phyloP scores from a whole-genome alignment of 2,329 filamentous ascomycete species.

The Aspergillus sp. region DNA sequence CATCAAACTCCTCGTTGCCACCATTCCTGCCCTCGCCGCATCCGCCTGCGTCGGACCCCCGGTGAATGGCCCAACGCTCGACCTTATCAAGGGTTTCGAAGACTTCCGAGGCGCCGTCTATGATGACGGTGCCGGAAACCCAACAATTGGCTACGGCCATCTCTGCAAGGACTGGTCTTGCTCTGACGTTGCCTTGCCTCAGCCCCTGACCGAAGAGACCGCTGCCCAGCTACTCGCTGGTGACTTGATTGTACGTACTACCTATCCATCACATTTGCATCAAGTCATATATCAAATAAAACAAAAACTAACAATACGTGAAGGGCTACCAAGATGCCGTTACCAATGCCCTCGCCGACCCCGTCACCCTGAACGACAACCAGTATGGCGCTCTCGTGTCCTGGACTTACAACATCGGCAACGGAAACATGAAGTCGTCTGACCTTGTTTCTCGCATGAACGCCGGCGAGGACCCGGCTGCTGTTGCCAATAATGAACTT shows the following conservation, averaged over 20 bases:
- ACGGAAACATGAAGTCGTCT: slow-evolving; percentile 42
- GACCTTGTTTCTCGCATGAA: slow-evolving; percentile 47
- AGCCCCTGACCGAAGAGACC: slow-evolving; percentile 46
- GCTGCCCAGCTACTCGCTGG: slow-evolving; percentile 43
- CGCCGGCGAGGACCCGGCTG: slow-evolving; percentile 42
- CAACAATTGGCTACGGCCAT: slow-evolving; percentile 55
- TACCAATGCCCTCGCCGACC: slow-evolving; percentile 33
- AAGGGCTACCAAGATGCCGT: slow-evolving; percentile 42
- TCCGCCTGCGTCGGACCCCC: slow-evolving; percentile 19
- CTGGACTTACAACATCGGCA: slow-evolving; percentile 55
- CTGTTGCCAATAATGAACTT: slow-evolving; percentile 37
- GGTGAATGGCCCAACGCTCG: slow-evolving; percentile 36
- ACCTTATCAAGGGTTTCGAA: slow-evolving; percentile 41
- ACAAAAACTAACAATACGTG: slow-evolving; percentile 25
- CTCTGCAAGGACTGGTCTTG: slow-evolving; percentile 45
- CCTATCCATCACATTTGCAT: background rate
- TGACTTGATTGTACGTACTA: slow-evolving; percentile 37
- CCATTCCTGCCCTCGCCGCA: slow-evolving; percentile 4
- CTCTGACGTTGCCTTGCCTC: slow-evolving; percentile 47
- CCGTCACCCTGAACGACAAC: slow-evolving; percentile 49
- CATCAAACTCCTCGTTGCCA: slow-evolving; percentile 2
- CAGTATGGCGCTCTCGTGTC: slow-evolving; percentile 55
- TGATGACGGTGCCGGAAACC: slow-evolving; percentile 48
- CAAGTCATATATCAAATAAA: background rate
- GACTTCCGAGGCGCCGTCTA: slow-evolving; percentile 30